Percentiles rank a stretch among this genome's conserved stretches.
These are phyloP conservation scores for Adansonia gregorii DNA, from an alignment of 441 rosid genomes.

Conservation along the genomic window DNA sequence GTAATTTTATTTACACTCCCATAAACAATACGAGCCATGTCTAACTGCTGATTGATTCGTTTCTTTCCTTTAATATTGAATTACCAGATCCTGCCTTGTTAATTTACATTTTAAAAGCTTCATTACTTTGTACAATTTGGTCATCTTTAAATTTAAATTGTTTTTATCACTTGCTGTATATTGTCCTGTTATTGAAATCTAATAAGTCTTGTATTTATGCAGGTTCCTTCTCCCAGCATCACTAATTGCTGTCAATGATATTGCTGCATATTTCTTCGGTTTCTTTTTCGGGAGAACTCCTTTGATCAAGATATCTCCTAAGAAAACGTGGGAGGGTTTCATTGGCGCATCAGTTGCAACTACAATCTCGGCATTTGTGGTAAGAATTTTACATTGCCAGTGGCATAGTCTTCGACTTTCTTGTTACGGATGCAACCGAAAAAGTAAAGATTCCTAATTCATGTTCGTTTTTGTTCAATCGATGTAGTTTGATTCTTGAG, in stretches of 20 bases:
- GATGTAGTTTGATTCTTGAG: neutral
- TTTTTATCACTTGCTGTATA: neutral
- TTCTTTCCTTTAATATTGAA: neutral
- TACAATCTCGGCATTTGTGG: slow-evolving; percentile 75
- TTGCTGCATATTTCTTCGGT: slow-evolving; percentile 81
- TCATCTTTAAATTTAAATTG: neutral
- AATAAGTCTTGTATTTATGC: slow-evolving; percentile 25
- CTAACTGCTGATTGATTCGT: neutral
- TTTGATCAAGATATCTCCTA: slow-evolving; percentile 87
- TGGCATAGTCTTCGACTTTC: neutral
- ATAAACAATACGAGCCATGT: neutral
- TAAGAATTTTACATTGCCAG: slow-evolving; percentile 34
- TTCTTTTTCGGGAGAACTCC: slow-evolving; percentile 94
- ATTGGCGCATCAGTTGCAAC: slow-evolving; percentile 86
- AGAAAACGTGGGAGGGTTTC: slow-evolving; percentile 98
- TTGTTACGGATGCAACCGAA: neutral
- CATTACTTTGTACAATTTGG: too few species aligned
- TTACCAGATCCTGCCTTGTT: too few species aligned
- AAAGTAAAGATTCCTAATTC: neutral
- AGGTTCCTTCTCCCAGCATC: slow-evolving; percentile 96
- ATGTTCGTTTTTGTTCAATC: neutral
- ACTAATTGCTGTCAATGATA: slow-evolving; percentile 76
- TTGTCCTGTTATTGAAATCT: neutral
- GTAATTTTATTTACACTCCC: neutral
- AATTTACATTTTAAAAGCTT: too few species aligned